Evolutionary conservation across 257 asterid genomes (phyloP).

Genomic region (Solanum microdontum): DNA sequence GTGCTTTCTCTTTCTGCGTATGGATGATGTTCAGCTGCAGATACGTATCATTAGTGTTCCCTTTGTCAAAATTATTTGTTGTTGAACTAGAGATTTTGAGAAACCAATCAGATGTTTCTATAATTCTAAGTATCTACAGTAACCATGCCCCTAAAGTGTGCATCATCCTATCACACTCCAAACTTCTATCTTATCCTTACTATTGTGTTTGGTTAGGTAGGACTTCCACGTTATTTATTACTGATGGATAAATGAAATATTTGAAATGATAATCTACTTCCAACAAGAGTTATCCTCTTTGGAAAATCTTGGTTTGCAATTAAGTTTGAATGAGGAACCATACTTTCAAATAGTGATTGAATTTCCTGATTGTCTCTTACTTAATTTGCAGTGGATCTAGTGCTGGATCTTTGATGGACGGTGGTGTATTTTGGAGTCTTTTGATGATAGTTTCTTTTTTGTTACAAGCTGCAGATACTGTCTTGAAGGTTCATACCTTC

Average conservation of each 20-base stretch:
- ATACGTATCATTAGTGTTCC: not conserved
- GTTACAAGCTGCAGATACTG: conserved; percentile 92
- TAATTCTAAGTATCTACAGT: not conserved
- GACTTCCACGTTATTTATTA: not conserved
- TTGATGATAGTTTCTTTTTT: conserved; percentile 87
- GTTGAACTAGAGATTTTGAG: not conserved
- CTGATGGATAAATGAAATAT: not conserved
- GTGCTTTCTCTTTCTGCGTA: not conserved
- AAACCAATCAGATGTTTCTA: not conserved
- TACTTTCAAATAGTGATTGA: not conserved
- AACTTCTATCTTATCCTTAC: not conserved
- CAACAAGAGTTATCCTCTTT: not conserved
- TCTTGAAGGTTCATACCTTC: conserved; percentile 59
- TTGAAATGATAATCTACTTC: not conserved
- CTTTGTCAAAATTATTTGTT: not conserved
- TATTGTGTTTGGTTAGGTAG: not conserved
- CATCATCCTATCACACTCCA: not conserved
- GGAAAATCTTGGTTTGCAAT: not conserved
- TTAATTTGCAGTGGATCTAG: conserved; percentile 77
- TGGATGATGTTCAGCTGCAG: not conserved
- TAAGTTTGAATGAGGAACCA: not conserved
- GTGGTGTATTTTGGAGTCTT: conserved; percentile 87
- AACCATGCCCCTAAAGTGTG: not conserved
- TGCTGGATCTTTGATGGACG: conserved; percentile 81
- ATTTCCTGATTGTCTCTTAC: not conserved